These are phyloP conservation scores for Clitocybe nebularis DNA, from an alignment of 1,284 basidiomycete species.

Conservation along the genomic window DNA sequence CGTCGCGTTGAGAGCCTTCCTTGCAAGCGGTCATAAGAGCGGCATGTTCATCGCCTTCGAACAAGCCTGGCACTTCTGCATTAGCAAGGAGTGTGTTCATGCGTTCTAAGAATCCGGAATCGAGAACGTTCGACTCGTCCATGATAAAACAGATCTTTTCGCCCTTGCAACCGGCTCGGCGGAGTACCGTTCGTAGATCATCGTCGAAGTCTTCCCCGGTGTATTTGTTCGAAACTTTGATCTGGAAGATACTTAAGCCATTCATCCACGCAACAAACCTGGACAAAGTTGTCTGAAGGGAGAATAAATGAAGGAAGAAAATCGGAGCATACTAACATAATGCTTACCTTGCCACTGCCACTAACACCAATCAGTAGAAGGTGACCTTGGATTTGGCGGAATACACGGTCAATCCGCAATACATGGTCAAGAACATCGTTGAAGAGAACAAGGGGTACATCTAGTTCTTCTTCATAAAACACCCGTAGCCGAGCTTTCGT, in stretches of 20 bases:
- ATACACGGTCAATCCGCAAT: conserved; percentile 96
- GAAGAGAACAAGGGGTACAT: conserved; percentile 97
- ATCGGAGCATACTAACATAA: conserved; percentile 4
- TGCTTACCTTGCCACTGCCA: conserved; percentile 89
- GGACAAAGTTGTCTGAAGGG: conserved; percentile 84
- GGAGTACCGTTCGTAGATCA: conserved; percentile 90
- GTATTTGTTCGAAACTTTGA: conserved; percentile 99
- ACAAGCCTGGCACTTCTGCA: conserved; percentile 98
- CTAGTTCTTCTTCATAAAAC: conserved; percentile 97
- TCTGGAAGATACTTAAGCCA: conserved; percentile 96
- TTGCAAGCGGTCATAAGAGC: conserved; percentile 98
- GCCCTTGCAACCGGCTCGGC: conserved; percentile 94
- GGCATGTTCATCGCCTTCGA: conserved; percentile 96
- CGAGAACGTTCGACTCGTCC: conserved; percentile 99
- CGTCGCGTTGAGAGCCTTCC: conserved; percentile 96
- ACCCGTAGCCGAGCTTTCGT: conserved; percentile 94
- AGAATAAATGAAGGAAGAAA: conserved; percentile 9
- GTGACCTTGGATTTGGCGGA: conserved; percentile 97
- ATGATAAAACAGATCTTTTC: conserved; percentile 99
- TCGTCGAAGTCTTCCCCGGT: conserved; percentile 98
- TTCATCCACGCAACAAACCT: conserved; percentile 99
- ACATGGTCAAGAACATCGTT: conserved; percentile 99
- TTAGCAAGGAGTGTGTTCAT: conserved; percentile 99
- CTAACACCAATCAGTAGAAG: conserved; percentile 95
- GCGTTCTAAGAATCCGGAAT: conserved; percentile 96